Evolutionary conservation across 164 flowering plant species (phyloP).

Genomic region (Tetracentron sinense): DNA sequence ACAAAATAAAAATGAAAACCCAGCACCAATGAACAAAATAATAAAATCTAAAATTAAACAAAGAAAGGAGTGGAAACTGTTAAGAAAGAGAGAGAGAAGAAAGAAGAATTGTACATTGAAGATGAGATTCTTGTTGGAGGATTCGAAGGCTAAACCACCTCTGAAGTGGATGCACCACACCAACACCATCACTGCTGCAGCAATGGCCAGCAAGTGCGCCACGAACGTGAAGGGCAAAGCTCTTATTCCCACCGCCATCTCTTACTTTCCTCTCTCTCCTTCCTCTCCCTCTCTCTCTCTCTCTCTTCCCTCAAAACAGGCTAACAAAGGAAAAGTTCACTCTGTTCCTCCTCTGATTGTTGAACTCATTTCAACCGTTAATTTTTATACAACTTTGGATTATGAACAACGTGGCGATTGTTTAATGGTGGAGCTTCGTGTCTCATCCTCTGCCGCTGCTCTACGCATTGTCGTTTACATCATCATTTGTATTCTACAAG

Average conservation of each 20-base stretch:
- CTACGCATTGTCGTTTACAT: no score
- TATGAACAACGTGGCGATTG: no score
- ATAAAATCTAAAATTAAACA: no score
- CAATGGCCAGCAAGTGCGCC: conserved; percentile 52
- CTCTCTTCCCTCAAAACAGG: not conserved
- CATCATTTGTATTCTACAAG: no score
- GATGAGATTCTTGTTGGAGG: conserved; percentile 72
- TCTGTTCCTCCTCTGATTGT: no score
- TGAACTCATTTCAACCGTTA: no score
- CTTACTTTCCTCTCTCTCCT: conserved; percentile 11
- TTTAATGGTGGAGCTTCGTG: no score
- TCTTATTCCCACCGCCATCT: conserved; percentile 44
- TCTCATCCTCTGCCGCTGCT: no score
- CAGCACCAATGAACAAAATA: not conserved
- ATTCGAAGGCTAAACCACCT: conserved; percentile 80
- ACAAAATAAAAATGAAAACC: not conserved
- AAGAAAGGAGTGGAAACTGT: no score
- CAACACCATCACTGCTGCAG: conserved; percentile 57
- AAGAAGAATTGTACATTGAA: conserved; percentile 53
- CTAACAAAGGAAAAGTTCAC: no score
- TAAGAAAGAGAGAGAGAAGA: not conserved
- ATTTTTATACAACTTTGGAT: no score
- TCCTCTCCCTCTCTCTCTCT: not conserved
- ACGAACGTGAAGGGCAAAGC: conserved; percentile 48
- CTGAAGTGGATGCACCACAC: conserved; percentile 74